A percentile compares a stretch with the other conserved stretches of the same genome.
Evolutionary conservation across 768 basidiomycete genomes (phyloP).

Genomic region (Mycena galericulata): DNA sequence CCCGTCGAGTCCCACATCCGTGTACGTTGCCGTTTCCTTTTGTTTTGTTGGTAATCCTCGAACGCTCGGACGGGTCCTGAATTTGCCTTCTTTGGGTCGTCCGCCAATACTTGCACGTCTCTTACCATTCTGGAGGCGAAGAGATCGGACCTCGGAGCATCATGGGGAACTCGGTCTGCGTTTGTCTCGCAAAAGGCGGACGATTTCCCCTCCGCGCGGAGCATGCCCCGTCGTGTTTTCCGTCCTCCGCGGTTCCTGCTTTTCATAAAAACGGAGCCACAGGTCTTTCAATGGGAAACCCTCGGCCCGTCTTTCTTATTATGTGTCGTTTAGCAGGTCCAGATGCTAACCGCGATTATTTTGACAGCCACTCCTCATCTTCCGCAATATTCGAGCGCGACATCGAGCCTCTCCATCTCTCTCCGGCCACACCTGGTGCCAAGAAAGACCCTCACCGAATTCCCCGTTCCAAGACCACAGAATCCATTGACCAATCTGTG

Average conservation of each 20-base stretch:
- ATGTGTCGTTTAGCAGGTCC: too few species aligned
- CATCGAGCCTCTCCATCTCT: constrained; percentile 74
- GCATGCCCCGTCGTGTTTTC: neutral
- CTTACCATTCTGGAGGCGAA: neutral
- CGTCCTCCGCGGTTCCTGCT: neutral
- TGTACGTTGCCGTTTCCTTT: constrained; percentile 57
- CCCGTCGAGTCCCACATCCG: constrained; percentile 83
- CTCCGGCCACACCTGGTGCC: constrained; percentile 48
- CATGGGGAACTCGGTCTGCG: neutral
- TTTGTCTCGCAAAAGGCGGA: neutral
- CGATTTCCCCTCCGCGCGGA: constrained; percentile 1
- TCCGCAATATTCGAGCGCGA: constrained; percentile 95
- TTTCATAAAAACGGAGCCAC: too few species aligned
- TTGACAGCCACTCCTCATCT: constrained; percentile 73
- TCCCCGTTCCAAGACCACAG: constrained; percentile 77
- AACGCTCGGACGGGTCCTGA: too few species aligned
- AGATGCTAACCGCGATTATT: constrained; percentile 16
- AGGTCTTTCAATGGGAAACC: too few species aligned
- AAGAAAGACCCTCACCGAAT: constrained; percentile 76
- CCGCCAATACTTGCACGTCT: neutral
- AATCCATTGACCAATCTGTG: constrained; percentile 81
- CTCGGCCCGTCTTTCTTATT: too few species aligned
- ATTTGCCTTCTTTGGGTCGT: too few species aligned
- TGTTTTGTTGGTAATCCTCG: too few species aligned
- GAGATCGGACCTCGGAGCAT: constrained; percentile 14